Evolutionary conservation across 345 rosid genomes (phyloP).

Genomic region (Citrus inodora): DNA sequence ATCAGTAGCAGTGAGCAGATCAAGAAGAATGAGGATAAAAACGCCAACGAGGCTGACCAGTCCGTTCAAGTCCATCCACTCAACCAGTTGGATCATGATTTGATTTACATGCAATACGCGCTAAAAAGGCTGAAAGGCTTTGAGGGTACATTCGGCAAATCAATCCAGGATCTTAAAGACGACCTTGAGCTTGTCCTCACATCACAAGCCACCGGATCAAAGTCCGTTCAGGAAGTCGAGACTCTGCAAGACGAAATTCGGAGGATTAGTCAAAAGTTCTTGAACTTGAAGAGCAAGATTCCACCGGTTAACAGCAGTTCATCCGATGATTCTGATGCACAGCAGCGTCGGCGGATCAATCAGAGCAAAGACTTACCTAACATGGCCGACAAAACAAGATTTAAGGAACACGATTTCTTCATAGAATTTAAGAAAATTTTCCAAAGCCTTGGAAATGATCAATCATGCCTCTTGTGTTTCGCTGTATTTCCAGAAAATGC

Average conservation of each 20-base stretch:
- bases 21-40: not conserved
- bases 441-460: not conserved
- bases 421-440: not conserved
- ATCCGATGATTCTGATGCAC: not conserved
- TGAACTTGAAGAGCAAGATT: not conserved
- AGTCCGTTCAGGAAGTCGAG: not conserved
- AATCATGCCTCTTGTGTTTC: slow-evolving; percentile 33
- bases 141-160: not conserved
- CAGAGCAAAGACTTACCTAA: not conserved
- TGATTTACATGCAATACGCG: not conserved
- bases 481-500: slow-evolving; percentile 46
- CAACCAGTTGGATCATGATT: not conserved
- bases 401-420: not conserved
- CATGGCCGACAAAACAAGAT: not conserved
- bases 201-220: too few relatives aligned
- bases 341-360: not conserved
- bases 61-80: not conserved
- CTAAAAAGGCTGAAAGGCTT: not conserved
- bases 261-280: not conserved
- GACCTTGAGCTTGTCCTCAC: not conserved
- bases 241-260: not conserved
- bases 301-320: not conserved
- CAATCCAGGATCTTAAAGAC: not conserved
- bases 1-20: not conserved
- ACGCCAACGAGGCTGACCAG: not conserved